Percentiles rank a stretch among this genome's conserved stretches.
These are phyloP conservation scores for Pythium vanterpoolii DNA, from an alignment of 352 stramenopile species.

Conservation along the genomic window DNA sequence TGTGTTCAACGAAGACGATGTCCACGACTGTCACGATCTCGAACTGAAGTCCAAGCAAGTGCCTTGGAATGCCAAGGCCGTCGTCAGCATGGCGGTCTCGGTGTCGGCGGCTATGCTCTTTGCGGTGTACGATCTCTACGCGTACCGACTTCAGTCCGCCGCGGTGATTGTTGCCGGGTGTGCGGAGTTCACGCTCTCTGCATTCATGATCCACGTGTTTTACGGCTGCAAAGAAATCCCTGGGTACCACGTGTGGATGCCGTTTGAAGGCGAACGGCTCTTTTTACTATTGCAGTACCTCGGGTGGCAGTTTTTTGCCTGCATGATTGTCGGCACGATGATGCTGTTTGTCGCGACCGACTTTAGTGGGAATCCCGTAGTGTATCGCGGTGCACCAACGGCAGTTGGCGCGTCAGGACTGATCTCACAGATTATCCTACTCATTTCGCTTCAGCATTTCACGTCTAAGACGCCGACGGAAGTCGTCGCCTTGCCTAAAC, in stretches of 20 bases:
- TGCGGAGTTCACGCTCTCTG: constrained; percentile 39
- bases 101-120: constrained; percentile 42
- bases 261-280: constrained; percentile 46
- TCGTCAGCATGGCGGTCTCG: constrained; percentile 49
- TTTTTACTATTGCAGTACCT: constrained; percentile 63
- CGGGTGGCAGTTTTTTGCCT: constrained; percentile 55
- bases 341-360: constrained; percentile 31
- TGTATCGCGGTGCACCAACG: constrained; percentile 28
- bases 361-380: constrained; percentile 5
- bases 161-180: constrained; percentile 33
- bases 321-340: constrained; percentile 34
- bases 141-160: constrained; percentile 28
- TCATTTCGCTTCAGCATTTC: constrained; percentile 52
- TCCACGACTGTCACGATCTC: background rate
- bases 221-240: constrained; percentile 47
- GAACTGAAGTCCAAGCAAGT: constrained; percentile 20
- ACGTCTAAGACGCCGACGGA: background rate
- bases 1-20: constrained; percentile 31
- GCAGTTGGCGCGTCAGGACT: constrained; percentile 39
- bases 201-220: constrained; percentile 47
- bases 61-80: constrained; percentile 41
- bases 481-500: no score
- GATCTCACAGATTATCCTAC: constrained; percentile 45
- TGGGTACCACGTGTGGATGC: constrained; percentile 48
- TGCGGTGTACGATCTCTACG: constrained; percentile 37